Conservation (phyloP, 371 early-diverging fungal species). For the Batkoa obscura region DNA sequence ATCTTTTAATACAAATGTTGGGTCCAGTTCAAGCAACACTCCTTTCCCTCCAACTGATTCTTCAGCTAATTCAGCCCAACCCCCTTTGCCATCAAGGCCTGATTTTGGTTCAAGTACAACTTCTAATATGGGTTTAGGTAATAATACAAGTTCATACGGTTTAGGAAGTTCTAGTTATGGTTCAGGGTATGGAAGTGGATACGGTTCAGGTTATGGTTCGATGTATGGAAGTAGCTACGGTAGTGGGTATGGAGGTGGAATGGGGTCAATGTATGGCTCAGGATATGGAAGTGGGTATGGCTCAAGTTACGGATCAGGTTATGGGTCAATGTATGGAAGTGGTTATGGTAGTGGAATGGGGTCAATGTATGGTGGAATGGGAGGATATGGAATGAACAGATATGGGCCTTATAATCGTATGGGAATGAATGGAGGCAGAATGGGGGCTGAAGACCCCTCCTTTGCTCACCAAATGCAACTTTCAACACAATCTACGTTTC, state of each 20-base stretch:
- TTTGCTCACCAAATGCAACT: constrained; percentile 66
- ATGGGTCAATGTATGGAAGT: constrained; percentile 11
- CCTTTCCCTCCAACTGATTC: constrained; percentile 13
- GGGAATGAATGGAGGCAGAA: constrained; percentile 19
- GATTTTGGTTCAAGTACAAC: not conserved
- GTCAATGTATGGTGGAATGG: constrained; percentile 26
- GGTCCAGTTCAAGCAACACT: constrained; percentile 14
- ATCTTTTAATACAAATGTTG: too few species aligned
- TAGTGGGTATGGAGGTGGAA: not conserved
- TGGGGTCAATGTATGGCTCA: not conserved
- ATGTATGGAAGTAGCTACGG: constrained; percentile 12
- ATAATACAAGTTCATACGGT: too few species aligned
- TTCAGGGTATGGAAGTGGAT: not conserved
- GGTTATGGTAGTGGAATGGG: constrained; percentile 12
- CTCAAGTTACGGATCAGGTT: constrained; percentile 6
- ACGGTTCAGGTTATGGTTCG: constrained; percentile 11
- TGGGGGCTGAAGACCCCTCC: constrained; percentile 25
- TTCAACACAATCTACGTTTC: constrained; percentile 73
- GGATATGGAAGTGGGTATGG: not conserved
- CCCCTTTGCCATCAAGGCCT: not conserved
- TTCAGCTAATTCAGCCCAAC: not conserved
- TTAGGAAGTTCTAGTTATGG: not conserved
- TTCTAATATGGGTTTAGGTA: not conserved
- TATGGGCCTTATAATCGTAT: constrained; percentile 18
- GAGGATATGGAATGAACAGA: constrained; percentile 15